Evolutionary conservation across 2,329 filamentous ascomycete species (phyloP), one percentile per base, ranked within the genome.

Genomic region (Alternaria gaisen): DNA sequence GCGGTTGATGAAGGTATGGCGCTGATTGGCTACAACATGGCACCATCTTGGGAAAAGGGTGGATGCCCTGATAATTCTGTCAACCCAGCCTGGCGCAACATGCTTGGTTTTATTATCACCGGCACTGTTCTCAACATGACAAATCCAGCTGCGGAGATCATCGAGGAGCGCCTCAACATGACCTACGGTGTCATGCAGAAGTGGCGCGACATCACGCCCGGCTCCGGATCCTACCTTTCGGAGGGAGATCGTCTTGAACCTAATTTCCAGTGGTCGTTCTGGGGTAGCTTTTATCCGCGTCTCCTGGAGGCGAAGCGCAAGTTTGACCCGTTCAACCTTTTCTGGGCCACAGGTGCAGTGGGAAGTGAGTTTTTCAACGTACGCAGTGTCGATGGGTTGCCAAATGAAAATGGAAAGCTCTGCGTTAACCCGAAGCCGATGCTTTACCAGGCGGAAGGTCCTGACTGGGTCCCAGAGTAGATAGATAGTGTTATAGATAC

Each of bases 41-140:
- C 46, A 20, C 46, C 32, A n/a, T 50, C 46, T 10, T 50, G 46
- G 46, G 20, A 50, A 20, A 50, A 50, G 38, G 50, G 50, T 24
- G 50, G 50, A n/a, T 26, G 50, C 40, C 50, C 50, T n/a, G 40
- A 53, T n/a, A 53, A 53, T 9, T 53, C 50, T 16, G 50, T 53
- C 26, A 53, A 53, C 36, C 50, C 50, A 32, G 50, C 50, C 18
- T 53, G 50, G 50, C 38, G 50, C n/a, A 6, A 43, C 50, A 42
- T 42, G 50, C 36, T 53, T 16, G 50, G 50, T 22, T 53, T 53
- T 26, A 43, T 53, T 38, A 53, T 53, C 12, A 30, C 50, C 5
- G 50, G 38, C 2, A 42, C 24, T 16, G 26, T 53, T 2, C 26
- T 53, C 3, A 53, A 53, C 10, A 50, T 50, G 46, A 26, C 46